Conservation (phyloP, 2,329 filamentous ascomycete genomes). For the Fusarium brachygibbosum region DNA sequence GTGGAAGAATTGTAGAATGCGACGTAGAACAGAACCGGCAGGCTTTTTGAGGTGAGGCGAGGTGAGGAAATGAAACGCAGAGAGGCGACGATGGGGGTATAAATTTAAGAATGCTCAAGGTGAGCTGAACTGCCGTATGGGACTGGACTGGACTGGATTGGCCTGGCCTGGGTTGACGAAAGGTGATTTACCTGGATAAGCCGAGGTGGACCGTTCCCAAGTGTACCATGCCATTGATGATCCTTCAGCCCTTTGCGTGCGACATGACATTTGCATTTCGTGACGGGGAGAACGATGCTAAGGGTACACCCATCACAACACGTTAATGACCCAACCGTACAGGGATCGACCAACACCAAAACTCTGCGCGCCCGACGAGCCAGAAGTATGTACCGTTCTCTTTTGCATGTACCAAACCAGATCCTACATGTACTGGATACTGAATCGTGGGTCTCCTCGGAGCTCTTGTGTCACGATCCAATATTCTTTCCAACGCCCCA, state of each 20-base stretch:
- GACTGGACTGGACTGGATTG: background rate
- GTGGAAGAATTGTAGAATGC: conserved; percentile 14
- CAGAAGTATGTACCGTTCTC: too few relatives aligned
- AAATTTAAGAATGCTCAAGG: conserved; percentile 42
- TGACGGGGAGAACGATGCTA: conserved; percentile 12
- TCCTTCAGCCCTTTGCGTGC: conserved; percentile 29
- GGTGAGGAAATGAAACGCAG: background rate
- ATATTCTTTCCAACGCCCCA: conserved; percentile 23
- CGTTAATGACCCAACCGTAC: conserved; percentile 1
- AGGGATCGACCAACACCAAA: conserved; percentile 39
- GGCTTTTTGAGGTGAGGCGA: conserved; percentile 12
- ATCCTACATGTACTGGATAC: too few relatives aligned
- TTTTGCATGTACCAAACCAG: too few relatives aligned
- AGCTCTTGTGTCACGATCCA: conserved; percentile 7
- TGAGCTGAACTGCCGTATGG: conserved; percentile 1
- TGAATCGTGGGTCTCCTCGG: conserved; percentile 21
- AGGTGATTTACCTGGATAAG: background rate
- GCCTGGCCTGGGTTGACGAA: background rate
- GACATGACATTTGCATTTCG: conserved; percentile 2
- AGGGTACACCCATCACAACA: conserved; percentile 2
- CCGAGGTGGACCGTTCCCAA: conserved; percentile 13
- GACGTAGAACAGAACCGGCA: background rate
- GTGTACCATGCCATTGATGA: background rate
- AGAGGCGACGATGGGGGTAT: conserved; percentile 46
- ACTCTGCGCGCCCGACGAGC: conserved; percentile 11